Base-by-base conservation (phyloP, 2,329 filamentous ascomycete species). In the Alternaria panax region DNA sequence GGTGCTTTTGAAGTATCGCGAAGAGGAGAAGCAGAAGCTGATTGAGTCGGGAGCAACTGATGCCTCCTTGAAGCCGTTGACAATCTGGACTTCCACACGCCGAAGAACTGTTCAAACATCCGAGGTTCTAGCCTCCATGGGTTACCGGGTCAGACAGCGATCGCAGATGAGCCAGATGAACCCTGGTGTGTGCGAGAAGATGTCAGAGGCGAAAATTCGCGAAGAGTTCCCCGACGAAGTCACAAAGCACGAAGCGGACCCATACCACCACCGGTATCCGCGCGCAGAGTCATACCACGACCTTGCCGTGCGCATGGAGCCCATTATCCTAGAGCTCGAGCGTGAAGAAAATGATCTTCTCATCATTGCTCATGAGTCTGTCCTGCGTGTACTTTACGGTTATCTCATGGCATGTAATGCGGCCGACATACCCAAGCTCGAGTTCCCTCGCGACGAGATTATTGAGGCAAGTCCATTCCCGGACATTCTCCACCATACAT, bases 321-420 rank as follows among this genome's bases (percentile, higher is more conserved):
- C 95, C 40, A 97, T 99, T 72, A 99, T 99, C 73, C 87, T 99
- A 28, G 95, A 99, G 77, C 86, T 99, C 14, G 95, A 99, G 81
- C 90, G 95, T 42, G 95, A 99, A 80, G 92, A 97, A 71, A 96
- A 96, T 67, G 95, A 99, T 75, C 85, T 99, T n/a, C 86, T 99
- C 53, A 97, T 99, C 74, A 97, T 99, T 68, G 95, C 95, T 0
- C 95, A 99, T 78, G 95, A 99, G 78, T 96, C 92, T 51, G 95
- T 99, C n/a, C 85, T 99, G 46, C 91, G 95, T 42, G 95, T 99
- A 24, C 85, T 99, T 4, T 99, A 99, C 75, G 93, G 93, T 24
- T 99, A 99, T 79, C 84, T 99, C 38, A 99, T 99, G 95, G 95
- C 96, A 69, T 98, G 95, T 80, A 95, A 94, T 75, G 93, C 96